Evolutionary conservation across 139 green algal species (phyloP), one percentile per base, ranked within the genome.

Genomic region (Desmodesmus armatus): DNA sequence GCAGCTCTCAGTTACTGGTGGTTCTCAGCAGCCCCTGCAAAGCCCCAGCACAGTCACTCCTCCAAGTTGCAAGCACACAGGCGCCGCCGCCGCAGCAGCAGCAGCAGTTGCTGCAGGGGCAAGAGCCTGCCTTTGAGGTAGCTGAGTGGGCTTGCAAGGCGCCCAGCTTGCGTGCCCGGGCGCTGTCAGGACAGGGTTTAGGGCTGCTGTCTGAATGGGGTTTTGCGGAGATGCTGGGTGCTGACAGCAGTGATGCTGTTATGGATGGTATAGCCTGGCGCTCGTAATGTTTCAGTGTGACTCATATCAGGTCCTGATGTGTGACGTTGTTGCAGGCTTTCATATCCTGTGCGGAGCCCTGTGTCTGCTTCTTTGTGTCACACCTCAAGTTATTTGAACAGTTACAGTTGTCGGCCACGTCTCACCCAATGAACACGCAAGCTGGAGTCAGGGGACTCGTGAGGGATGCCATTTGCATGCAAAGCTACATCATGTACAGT

Each of bases 251-350:
- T 41, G 44, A 82, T 33, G 74, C 80, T 31, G 84, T 91, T 11
- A 87, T 91, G 80, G 88, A 88, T 31, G 80, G 83, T 0, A 63
- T 88, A 13, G 84, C 84, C 5, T 91, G 87, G 87, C 51, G 81
- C n/a, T n/a, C n/a, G n/a, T n/a, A n/a, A n/a, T n/a, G n/a, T n/a
- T n/a, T n/a, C n/a, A n/a, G n/a, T n/a, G n/a, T n/a, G n/a, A n/a
- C n/a, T n/a, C n/a, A n/a, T n/a, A n/a, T n/a, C n/a, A n/a, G n/a
- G n/a, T n/a, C n/a, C n/a, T n/a, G n/a, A n/a, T n/a, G n/a, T n/a
- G n/a, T n/a, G n/a, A n/a, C n/a, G n/a, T n/a, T n/a, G n/a, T n/a
- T n/a, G n/a, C n/a, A n/a, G n/a, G n/a, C n/a, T n/a, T n/a, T n/a
- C n/a, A n/a, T n/a, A n/a, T n/a, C n/a, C n/a, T n/a, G n/a, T n/a